phyloP scores from a whole-genome alignment of 306 rosid species.

The Corylus avellana region DNA sequence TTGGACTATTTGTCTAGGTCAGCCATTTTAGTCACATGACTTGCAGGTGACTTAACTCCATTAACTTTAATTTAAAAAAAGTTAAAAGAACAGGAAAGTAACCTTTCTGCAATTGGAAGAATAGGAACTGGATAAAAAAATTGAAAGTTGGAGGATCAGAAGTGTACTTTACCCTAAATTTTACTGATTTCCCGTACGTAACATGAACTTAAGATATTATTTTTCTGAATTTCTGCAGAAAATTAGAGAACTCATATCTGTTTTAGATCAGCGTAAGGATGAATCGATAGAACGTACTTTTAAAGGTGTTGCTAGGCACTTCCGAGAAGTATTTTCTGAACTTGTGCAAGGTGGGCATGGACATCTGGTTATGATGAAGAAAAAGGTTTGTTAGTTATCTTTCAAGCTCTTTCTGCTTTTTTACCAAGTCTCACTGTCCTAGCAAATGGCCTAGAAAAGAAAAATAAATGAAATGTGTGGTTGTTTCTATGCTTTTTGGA shows the following conservation, averaged over 20 bases:
- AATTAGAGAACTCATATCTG: constrained; percentile 85
- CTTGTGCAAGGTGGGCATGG: constrained; percentile 96
- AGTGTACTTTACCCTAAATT: background rate
- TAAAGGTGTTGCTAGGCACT: constrained; percentile 98
- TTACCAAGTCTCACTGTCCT: constrained; percentile 22
- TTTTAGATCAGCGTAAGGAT: constrained; percentile 92
- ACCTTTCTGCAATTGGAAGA: background rate
- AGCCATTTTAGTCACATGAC: background rate
- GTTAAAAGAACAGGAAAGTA: background rate
- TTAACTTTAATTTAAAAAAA: background rate
- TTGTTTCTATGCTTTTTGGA: background rate
- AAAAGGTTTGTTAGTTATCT: constrained; percentile 60
- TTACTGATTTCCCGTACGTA: background rate
- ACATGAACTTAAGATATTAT: background rate
- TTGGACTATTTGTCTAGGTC: background rate
- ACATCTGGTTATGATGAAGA: constrained; percentile 90
- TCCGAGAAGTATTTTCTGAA: constrained; percentile 93
- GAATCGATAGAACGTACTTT: constrained; percentile 96
- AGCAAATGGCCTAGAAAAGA: background rate
- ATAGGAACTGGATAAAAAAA: background rate
- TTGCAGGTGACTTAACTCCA: background rate
- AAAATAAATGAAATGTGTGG: background rate
- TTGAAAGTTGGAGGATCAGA: background rate
- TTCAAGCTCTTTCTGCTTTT: constrained; percentile 22
- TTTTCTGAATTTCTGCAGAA: constrained; percentile 56